These are phyloP conservation scores for Alternaria ethzedia DNA, from an alignment of 2,329 filamentous ascomycete species.

Conservation along the genomic window DNA sequence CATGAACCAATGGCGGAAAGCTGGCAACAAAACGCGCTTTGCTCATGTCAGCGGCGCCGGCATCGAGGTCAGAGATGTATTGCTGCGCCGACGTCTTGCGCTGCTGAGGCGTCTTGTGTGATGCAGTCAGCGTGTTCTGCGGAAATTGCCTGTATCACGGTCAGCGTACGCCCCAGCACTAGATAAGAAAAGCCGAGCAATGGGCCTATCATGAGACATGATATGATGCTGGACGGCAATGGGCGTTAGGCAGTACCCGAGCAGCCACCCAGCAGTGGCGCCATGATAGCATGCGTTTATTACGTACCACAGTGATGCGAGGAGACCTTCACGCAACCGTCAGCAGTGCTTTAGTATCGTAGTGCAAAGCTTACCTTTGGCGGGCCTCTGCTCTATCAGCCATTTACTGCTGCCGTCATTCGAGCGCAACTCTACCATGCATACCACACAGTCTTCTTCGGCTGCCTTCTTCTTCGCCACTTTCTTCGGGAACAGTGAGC, in stretches of 20 bases:
- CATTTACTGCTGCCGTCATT: constrained; percentile 29
- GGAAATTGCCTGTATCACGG: constrained; percentile 41
- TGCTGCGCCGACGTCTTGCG: constrained; percentile 32
- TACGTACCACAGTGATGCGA: constrained; percentile 38
- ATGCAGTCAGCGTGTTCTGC: constrained; percentile 26
- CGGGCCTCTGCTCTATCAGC: constrained; percentile 46
- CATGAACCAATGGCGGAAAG: constrained; percentile 39
- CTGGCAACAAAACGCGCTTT: constrained; percentile 24
- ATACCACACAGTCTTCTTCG: constrained; percentile 44
- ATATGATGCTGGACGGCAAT: background rate
- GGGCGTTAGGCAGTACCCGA: background rate
- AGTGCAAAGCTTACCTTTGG: constrained; percentile 34
- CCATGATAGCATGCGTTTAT: background rate
- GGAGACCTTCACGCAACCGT: constrained; percentile 20
- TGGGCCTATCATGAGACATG: constrained; percentile 4
- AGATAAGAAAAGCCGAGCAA: background rate
- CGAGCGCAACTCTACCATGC: constrained; percentile 32
- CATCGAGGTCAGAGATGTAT: constrained; percentile 26
- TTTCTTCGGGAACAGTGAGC: constrained; percentile 46
- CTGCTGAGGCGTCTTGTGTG: constrained; percentile 22
- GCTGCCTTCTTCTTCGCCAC: constrained; percentile 42
- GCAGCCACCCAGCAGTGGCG: background rate
- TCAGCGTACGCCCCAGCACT: constrained; percentile 11
- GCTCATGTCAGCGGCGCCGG: constrained; percentile 20
- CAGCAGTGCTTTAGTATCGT: background rate